phyloP scores from a whole-genome alignment of 306 rosid species.

The Spatholobus suberectus region DNA sequence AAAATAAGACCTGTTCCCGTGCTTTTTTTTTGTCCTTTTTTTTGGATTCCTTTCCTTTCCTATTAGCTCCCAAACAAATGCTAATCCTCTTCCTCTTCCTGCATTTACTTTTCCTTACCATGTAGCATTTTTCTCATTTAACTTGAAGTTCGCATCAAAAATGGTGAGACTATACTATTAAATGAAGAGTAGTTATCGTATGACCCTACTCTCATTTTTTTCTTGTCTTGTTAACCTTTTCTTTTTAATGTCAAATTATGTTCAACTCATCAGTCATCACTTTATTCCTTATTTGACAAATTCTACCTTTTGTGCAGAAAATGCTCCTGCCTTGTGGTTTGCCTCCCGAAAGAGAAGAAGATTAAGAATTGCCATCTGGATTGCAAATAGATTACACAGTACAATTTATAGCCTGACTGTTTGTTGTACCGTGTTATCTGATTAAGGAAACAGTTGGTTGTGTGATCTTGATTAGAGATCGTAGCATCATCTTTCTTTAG shows the following conservation, averaged over 20 bases:
- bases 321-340: constrained; percentile 97
- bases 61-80: too few relatives aligned
- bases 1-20: too few relatives aligned
- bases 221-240: background rate
- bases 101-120: background rate
- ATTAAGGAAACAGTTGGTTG: constrained; percentile 14
- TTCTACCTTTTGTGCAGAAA: constrained; percentile 60
- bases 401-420: constrained; percentile 5
- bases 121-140: background rate
- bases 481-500: background rate
- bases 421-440: constrained; percentile 26
- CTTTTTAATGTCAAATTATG: background rate
- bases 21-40: too few relatives aligned
- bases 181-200: background rate
- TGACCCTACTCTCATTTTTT: background rate
- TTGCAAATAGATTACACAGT: background rate
- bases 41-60: too few relatives aligned
- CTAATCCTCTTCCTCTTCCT: background rate
- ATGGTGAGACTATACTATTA: background rate
- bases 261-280: background rate
- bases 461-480: constrained; percentile 27
- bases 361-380: constrained; percentile 46
- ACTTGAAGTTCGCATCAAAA: background rate
- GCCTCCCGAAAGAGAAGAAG: constrained; percentile 94
- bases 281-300: constrained; percentile 10